Evolutionary conservation across 148 eudicot genomes (phyloP).

Genomic region (Rheum nobile): DNA sequence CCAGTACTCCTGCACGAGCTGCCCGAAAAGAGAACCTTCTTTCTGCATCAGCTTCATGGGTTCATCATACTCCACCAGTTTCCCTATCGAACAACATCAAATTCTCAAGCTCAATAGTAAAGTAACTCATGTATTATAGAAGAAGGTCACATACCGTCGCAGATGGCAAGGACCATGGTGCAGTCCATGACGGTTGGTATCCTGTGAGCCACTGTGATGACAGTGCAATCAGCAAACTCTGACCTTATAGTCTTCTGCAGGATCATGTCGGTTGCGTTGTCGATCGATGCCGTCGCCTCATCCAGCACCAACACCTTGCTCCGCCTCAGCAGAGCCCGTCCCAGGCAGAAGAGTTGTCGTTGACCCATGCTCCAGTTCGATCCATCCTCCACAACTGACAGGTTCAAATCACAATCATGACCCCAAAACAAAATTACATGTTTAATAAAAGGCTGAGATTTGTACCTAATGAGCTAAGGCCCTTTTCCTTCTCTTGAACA

Average conservation of each 20-base stretch:
- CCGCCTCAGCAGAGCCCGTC: constrained; percentile 73
- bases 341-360: constrained; percentile 74
- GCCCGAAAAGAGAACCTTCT: constrained; percentile 66
- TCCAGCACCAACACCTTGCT: constrained; percentile 85
- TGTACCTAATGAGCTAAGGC: constrained; percentile 66
- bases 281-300: constrained; percentile 92
- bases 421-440: background rate
- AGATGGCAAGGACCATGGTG: constrained; percentile 77
- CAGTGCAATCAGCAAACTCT: constrained; percentile 76
- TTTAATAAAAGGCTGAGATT: background rate
- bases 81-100: constrained; percentile 43
- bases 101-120: no score
- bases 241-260: constrained; percentile 68
- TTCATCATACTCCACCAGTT: constrained; percentile 70
- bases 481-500: constrained; percentile 60
- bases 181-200: constrained; percentile 95
- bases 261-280: constrained; percentile 71
- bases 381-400: constrained; percentile 88
- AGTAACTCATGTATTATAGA: no score
- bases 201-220: constrained; percentile 88
- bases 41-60: constrained; percentile 66
- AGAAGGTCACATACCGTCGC: constrained; percentile 55
- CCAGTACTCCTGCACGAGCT: constrained; percentile 88
- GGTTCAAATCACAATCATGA: background rate
- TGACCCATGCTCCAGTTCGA: constrained; percentile 99